These are phyloP conservation scores for Nothophoma quercina DNA, from an alignment of 2,329 filamentous ascomycete species.

Conservation along the genomic window DNA sequence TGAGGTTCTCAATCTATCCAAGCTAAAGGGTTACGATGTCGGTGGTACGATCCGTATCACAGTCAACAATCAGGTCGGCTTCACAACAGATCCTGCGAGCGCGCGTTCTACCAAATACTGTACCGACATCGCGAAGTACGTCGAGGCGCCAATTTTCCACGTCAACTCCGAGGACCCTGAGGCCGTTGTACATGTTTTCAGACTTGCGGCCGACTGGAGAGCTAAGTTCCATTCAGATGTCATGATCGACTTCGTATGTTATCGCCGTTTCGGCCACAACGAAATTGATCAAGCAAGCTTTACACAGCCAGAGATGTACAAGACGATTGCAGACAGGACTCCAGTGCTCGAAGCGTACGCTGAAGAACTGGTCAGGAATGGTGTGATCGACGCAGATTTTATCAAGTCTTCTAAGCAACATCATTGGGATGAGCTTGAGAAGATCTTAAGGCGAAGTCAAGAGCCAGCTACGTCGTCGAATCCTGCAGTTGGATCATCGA, in stretches of 20 bases:
- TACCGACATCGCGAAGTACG: conserved; percentile 98
- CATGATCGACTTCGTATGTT: conserved; percentile 97
- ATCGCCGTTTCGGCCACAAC: conserved; percentile 98
- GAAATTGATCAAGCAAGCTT: conserved; percentile 99
- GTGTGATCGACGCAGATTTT: conserved; percentile 96
- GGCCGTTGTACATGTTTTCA: conserved; percentile 97
- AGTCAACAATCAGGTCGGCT: conserved; percentile 99
- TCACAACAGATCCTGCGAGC: conserved; percentile 97
- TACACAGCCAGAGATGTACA: conserved; percentile 99
- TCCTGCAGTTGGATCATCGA: too few relatives aligned
- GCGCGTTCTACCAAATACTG: conserved; percentile 98
- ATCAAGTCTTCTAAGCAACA: too few relatives aligned
- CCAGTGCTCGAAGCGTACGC: conserved; percentile 90
- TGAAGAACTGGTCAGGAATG: conserved; percentile 88
- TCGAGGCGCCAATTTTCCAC: conserved; percentile 98
- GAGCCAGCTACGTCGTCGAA: too few relatives aligned
- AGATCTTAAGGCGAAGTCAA: too few relatives aligned
- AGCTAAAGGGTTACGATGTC: conserved; percentile 93
- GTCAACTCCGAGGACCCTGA: conserved; percentile 99
- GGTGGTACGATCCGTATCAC: conserved; percentile 96
- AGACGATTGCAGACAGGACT: conserved; percentile 86
- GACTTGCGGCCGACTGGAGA: conserved; percentile 95
- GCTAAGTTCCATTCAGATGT: conserved; percentile 99
- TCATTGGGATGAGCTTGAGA: too few relatives aligned
- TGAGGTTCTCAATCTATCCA: conserved; percentile 97